phyloP scores from a whole-genome alignment of 352 stramenopile species.

The Stramenopiles sp. region DNA sequence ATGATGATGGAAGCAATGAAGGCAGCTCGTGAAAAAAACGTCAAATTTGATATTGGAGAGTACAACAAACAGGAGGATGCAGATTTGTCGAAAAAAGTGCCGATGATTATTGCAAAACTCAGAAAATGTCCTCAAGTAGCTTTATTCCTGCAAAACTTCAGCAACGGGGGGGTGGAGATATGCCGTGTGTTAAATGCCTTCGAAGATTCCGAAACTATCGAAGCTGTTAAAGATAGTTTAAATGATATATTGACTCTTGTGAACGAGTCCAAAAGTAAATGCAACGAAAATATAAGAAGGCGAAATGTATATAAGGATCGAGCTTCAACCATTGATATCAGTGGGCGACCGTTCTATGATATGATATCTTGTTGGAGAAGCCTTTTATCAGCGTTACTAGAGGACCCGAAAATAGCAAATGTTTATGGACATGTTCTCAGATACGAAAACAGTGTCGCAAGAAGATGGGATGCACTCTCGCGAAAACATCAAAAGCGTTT shows the following conservation, averaged over 20 bases:
- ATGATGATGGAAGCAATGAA: constrained; percentile 12
- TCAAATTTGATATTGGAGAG: constrained; percentile 10
- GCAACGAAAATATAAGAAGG: not conserved
- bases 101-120: not conserved
- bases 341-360: not conserved
- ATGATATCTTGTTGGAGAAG: constrained; percentile 5
- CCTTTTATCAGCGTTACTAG: not conserved
- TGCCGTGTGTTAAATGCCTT: not conserved
- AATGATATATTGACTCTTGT: not conserved
- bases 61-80: constrained; percentile 6
- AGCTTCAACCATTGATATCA: not conserved
- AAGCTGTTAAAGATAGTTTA: not conserved
- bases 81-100: not conserved
- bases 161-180: not conserved
- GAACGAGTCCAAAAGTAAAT: not conserved
- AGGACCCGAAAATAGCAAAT: not conserved
- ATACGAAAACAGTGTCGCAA: not conserved
- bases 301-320: not conserved
- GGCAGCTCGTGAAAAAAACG: not conserved
- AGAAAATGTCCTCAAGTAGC: not conserved
- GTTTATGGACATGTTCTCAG: not conserved
- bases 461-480: not conserved
- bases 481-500: not conserved
- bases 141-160: not conserved
- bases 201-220: not conserved